phyloP scores from a whole-genome alignment of 441 rosid species.

The Cnidoscolus chayamansa region DNA sequence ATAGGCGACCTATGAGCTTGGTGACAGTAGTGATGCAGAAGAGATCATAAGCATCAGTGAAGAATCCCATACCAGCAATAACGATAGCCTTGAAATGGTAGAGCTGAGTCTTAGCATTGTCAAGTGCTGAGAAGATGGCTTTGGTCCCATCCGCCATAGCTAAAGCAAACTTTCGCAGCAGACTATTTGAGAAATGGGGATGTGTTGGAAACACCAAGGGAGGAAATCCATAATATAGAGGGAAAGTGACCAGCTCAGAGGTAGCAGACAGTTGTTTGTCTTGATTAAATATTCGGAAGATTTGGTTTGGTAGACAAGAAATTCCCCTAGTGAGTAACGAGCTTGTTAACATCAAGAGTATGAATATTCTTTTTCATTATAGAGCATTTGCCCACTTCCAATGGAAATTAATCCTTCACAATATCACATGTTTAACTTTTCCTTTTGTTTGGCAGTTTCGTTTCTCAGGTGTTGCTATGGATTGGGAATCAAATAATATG shows the following conservation, averaged over 20 bases:
- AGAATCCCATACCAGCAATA: slow-evolving; percentile 62
- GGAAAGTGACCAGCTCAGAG: background rate
- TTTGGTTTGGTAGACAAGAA: slow-evolving; percentile 28
- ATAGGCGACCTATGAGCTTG: slow-evolving; percentile 46
- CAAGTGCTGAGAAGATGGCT: slow-evolving; percentile 40
- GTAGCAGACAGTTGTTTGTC: background rate
- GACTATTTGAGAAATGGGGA: slow-evolving; percentile 8
- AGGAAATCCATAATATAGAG: slow-evolving; percentile 1
- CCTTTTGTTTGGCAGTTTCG: background rate
- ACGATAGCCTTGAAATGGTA: slow-evolving; percentile 61
- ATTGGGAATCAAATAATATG: background rate
- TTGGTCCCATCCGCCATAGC: slow-evolving; percentile 31
- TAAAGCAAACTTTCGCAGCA: slow-evolving; percentile 1
- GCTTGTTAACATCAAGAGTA: background rate
- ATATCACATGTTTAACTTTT: background rate
- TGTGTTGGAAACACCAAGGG: background rate
- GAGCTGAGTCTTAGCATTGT: slow-evolving; percentile 50
- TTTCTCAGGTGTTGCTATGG: background rate
- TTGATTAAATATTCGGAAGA: background rate
- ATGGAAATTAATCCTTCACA: background rate
- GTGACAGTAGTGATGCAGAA: slow-evolving; percentile 53
- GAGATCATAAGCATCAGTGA: slow-evolving; percentile 61
- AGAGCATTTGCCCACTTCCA: background rate
- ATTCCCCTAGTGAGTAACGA: slow-evolving; percentile 22
- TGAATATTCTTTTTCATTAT: slow-evolving; percentile 4